These are phyloP conservation scores for Cryoendolithus antarcticus DNA, from an alignment of 2,329 filamentous ascomycete species.

Conservation along the genomic window DNA sequence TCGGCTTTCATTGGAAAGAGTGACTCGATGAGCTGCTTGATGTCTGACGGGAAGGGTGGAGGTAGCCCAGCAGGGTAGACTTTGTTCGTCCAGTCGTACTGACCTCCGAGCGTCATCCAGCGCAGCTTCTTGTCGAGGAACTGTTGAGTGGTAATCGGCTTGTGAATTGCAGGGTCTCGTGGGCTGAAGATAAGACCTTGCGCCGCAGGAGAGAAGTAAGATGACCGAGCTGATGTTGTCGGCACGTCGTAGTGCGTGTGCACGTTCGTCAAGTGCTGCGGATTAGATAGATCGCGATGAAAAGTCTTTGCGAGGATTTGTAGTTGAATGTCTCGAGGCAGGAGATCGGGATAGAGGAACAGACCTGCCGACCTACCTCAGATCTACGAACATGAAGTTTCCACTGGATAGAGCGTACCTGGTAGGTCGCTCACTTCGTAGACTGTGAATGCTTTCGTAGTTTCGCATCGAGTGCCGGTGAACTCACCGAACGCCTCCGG, in stretches of 20 bases:
- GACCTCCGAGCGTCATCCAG: conserved; percentile 88
- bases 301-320: conserved; percentile 60
- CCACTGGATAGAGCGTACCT: conserved; percentile 37
- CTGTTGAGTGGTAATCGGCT: conserved; percentile 54
- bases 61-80: conserved; percentile 58
- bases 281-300: conserved; percentile 63
- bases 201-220: conserved; percentile 40
- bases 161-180: conserved; percentile 62
- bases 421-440: conserved; percentile 56
- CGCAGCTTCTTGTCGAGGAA: conserved; percentile 71
- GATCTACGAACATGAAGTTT: conserved; percentile 6
- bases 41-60: conserved; percentile 62
- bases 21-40: conserved; percentile 52
- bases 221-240: conserved; percentile 39
- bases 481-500: conserved; percentile 10
- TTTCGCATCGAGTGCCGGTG: not conserved
- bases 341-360: conserved; percentile 59
- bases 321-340: conserved; percentile 58
- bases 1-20: conserved; percentile 73
- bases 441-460: conserved; percentile 6
- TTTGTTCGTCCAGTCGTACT: conserved; percentile 92
- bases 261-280: conserved; percentile 75
- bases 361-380: conserved; percentile 44
- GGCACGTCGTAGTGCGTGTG: conserved; percentile 65
- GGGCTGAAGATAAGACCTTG: conserved; percentile 33